Conservation (phyloP, 495 filamentous ascomycete species). For the Talaromyces trachyspermus region DNA sequence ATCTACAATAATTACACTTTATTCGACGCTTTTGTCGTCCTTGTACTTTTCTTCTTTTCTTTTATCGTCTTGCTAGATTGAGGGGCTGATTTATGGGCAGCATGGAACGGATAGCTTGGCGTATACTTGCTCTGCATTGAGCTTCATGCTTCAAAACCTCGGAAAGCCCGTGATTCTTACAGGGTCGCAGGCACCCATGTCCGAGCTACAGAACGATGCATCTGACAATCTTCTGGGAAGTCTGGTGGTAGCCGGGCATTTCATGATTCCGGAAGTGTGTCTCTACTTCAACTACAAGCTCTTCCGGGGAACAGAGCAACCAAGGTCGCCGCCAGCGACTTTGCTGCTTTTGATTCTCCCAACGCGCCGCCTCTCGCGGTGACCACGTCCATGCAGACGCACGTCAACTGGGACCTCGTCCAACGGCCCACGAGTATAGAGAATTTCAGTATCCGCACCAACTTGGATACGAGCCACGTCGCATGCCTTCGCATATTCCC, state of each 20-base stretch:
- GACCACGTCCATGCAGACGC: conserved; percentile 70
- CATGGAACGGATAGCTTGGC: conserved; percentile 93
- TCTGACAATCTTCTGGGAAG: conserved; percentile 93
- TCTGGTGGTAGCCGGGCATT: conserved; percentile 89
- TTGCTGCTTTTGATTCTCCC: conserved; percentile 80
- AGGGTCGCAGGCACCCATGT: conserved; percentile 87
- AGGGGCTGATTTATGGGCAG: not conserved
- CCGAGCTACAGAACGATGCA: conserved; percentile 87
- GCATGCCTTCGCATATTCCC: conserved; percentile 93
- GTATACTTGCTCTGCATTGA: conserved; percentile 85
- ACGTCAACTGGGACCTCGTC: conserved; percentile 78
- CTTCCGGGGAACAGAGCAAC: conserved; percentile 89
- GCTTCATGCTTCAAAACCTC: conserved; percentile 89
- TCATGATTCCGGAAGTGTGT: conserved; percentile 93
- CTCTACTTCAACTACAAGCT: conserved; percentile 92
- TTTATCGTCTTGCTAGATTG: not conserved
- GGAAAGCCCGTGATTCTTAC: conserved; percentile 90
- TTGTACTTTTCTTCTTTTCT: conserved; percentile 24
- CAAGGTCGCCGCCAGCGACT: conserved; percentile 81
- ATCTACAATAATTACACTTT: conserved; percentile 73
- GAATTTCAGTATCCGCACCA: conserved; percentile 68
- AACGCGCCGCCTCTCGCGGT: conserved; percentile 75
- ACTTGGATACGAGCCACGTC: conserved; percentile 80
- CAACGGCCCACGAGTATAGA: conserved; percentile 65
- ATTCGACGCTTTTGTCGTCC: conserved; percentile 89